Percentiles rank a stretch among this genome's conserved stretches.
Evolutionary conservation across 257 asterid genomes (phyloP).

Genomic region (Solanum paucissectum): DNA sequence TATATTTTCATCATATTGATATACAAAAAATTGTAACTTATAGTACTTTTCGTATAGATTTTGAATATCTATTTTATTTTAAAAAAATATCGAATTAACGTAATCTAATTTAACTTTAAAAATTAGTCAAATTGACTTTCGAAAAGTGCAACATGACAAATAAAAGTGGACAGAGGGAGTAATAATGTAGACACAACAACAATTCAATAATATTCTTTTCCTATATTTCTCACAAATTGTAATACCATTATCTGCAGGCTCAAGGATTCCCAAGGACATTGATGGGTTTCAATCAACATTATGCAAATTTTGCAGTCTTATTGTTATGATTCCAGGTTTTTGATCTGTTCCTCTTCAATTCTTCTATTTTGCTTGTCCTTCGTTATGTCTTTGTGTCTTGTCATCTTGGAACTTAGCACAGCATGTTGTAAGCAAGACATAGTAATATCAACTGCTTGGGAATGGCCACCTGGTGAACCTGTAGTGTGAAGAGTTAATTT

Average conservation of each 20-base stretch:
- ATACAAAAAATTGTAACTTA: too few relatives aligned
- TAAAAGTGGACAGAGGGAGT: too few relatives aligned
- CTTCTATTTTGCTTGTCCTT: neutral
- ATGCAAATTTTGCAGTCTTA: constrained; percentile 68
- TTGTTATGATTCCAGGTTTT: constrained; percentile 71
- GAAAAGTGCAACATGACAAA: too few relatives aligned
- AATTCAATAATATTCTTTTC: too few relatives aligned
- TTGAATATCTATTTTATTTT: too few relatives aligned
- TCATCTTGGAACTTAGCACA: neutral
- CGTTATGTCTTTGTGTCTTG: neutral
- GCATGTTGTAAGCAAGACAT: neutral
- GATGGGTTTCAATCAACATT: constrained; percentile 32
- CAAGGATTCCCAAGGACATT: constrained; percentile 30
- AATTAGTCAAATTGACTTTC: too few relatives aligned
- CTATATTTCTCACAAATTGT: neutral
- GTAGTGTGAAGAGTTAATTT: neutral
- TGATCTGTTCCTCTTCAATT: neutral
- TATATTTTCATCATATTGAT: too few relatives aligned
- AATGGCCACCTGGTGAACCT: neutral
- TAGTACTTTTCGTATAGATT: too few relatives aligned
- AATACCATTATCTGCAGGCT: constrained; percentile 29
- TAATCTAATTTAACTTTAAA: too few relatives aligned
- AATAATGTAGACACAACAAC: too few relatives aligned
- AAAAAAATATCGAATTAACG: too few relatives aligned
- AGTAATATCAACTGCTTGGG: neutral